A percentile compares a stretch with the other conserved stretches of the same genome.
Conservation (phyloP, 257 asterid genomes). For the Solanum pimpinellifolium region DNA sequence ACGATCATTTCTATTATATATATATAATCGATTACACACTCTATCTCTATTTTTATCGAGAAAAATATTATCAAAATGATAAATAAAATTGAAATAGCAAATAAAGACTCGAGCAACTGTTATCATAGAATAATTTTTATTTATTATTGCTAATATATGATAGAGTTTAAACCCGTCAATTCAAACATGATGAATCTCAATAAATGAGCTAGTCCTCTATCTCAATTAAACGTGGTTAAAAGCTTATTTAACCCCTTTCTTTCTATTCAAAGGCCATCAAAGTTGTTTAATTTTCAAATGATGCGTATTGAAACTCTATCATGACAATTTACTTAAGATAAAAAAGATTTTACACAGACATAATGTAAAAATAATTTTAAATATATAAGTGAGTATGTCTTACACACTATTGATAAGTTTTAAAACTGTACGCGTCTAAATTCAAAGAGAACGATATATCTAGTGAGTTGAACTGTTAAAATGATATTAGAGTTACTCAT, state of each 20-base stretch:
- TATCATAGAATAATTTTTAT: neutral
- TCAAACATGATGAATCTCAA: neutral
- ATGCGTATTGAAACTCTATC: neutral
- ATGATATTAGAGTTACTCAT: neutral
- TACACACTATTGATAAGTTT: accelerated
- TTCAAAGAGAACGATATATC: accelerated
- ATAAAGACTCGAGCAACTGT: neutral
- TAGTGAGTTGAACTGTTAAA: accelerated
- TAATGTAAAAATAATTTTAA: accelerated
- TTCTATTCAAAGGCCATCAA: neutral
- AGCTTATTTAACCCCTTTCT: neutral
- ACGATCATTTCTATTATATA: neutral
- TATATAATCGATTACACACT: neutral
- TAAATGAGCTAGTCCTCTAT: neutral
- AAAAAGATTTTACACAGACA: accelerated
- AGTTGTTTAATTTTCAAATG: neutral
- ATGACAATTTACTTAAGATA: neutral
- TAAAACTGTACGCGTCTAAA: accelerated
- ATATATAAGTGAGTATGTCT: too few species aligned
- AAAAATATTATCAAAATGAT: neutral
- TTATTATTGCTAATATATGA: neutral
- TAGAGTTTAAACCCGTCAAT: neutral
- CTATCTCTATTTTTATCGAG: accelerated
- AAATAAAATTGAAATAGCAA: neutral
- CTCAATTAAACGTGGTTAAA: neutral